Conservation (phyloP, 352 stramenopile genomes). For the Globisporangium cystogenes region DNA sequence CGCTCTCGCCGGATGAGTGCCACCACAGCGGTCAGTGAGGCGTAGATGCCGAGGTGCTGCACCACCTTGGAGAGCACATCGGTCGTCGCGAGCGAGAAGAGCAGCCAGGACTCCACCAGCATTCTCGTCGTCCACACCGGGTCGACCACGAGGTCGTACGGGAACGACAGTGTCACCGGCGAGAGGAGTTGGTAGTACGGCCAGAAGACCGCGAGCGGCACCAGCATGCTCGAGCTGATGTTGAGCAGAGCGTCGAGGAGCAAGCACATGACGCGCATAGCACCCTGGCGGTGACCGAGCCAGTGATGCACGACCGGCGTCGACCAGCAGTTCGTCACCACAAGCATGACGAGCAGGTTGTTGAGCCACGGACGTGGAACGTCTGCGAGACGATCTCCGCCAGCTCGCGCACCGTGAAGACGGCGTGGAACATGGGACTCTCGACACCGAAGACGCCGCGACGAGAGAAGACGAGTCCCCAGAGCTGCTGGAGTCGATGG, state of each 20-base stretch:
- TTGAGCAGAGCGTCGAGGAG: too few relatives aligned
- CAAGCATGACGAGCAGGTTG: too few relatives aligned
- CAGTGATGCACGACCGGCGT: too few relatives aligned
- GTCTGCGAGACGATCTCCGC: slow-evolving; percentile 14
- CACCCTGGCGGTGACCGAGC: too few relatives aligned
- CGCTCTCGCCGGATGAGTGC: background rate
- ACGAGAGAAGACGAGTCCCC: too few relatives aligned
- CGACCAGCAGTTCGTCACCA: too few relatives aligned
- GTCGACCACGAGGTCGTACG: slow-evolving; percentile 13
- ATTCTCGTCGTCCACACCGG: slow-evolving; percentile 17
- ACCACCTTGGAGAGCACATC: slow-evolving; percentile 22
- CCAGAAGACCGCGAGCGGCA: too few relatives aligned
- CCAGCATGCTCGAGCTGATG: too few relatives aligned
- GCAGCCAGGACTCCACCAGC: slow-evolving; percentile 17
- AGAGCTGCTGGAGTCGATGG: too few relatives aligned
- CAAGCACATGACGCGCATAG: too few relatives aligned
- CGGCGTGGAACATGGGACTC: slow-evolving; percentile 3
- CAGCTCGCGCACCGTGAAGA: slow-evolving; percentile 9
- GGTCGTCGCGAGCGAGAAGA: slow-evolving; percentile 13
- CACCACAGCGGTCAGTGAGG: slow-evolving; percentile 5
- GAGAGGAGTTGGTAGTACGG: slow-evolving; percentile 4
- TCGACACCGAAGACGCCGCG: too few relatives aligned
- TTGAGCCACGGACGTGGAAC: too few relatives aligned
- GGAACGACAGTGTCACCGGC: slow-evolving; percentile 12
- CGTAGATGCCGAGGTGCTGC: slow-evolving; percentile 19